Base-by-base conservation (phyloP, 1,139 yeast genomes). In the Pneumocystis oryctolagi region DNA sequence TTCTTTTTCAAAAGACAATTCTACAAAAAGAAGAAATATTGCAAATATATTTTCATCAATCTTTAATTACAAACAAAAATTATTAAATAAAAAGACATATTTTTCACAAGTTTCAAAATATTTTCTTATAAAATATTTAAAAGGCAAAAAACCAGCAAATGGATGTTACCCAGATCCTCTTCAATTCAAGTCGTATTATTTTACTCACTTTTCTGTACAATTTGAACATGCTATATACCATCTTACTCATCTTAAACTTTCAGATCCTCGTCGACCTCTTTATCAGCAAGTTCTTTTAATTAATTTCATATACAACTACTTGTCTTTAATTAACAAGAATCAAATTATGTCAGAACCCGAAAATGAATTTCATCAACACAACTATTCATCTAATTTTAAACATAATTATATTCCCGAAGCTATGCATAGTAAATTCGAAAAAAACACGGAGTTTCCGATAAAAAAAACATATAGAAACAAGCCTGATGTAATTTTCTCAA, bases 241-340 rank as follows among this genome's bases (percentile, higher is more conserved):
- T 65, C 78, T 94, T 66, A 87, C 96, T 58, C 98, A 92, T 74
- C 76, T 92, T 72, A 92, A 92, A 73, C 78, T 92, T 68, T 96
- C 97, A 56, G 95, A 94, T 71, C 94, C 97, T 0, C 87, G 89
- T 71, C 78, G 97, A 64, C 95, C 95, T 25, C 77, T 92, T 66
- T 80, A 90, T 47, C 97, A 94, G 71, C 98, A 92, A 72, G 98
- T 92, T 1, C 74, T 92, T 62, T 75, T 92, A 68, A 88, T 96
- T 64, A 94, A 94, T 73, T 92, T 92, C 80, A 92, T 92, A 98
- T 92, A 92, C 73, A 94, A 97, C 0, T 92, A 92, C 74, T 80
- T 92, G 78, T 92, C 92, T 71, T 78, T 92, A 73, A 96, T 92
- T 64, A 95, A 92, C 73, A 97, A 90, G 65, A 42, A 53, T n/a